Conservation (phyloP, 1,284 basidiomycete genomes). For the Microbotryum violaceum region DNA sequence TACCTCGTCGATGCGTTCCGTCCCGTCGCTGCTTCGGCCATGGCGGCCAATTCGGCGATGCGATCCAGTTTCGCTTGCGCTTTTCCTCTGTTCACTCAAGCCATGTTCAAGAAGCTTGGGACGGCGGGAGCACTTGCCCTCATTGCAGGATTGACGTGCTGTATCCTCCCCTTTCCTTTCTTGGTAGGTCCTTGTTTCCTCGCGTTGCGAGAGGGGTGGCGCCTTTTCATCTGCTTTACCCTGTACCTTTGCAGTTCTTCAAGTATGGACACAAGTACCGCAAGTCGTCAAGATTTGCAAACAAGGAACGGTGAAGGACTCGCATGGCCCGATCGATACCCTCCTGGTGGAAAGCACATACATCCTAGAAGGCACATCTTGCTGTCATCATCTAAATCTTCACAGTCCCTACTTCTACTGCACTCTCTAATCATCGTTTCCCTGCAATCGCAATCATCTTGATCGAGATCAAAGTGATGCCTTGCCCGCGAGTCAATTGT, state of each 20-base stretch:
- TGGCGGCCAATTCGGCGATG: constrained; percentile 64
- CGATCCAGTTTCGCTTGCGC: constrained; percentile 54
- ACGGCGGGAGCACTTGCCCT: constrained; percentile 22
- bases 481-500: constrained; percentile 9
- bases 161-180: constrained; percentile 28
- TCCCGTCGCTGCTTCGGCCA: constrained; percentile 66
- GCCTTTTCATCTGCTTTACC: not conserved
- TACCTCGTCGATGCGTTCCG: constrained; percentile 55
- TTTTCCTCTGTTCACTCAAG: constrained; percentile 26
- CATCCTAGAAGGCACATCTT: too few relatives aligned
- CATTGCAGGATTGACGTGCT: constrained; percentile 16
- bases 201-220: not conserved
- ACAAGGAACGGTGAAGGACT: too few relatives aligned
- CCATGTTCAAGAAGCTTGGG: constrained; percentile 23
- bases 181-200: not conserved
- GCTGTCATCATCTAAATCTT: too few relatives aligned
- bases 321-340: too few relatives aligned
- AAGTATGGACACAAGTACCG: constrained; percentile 13
- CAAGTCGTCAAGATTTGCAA: too few relatives aligned
- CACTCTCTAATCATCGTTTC: too few relatives aligned
- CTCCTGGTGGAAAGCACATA: too few relatives aligned
- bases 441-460: too few relatives aligned
- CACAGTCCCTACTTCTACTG: too few relatives aligned
- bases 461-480: not conserved
- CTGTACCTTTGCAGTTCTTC: constrained; percentile 16